Evolutionary conservation across 768 basidiomycete species (phyloP), one percentile per base, ranked within the genome.

Genomic region (Tulasnella calospora): DNA sequence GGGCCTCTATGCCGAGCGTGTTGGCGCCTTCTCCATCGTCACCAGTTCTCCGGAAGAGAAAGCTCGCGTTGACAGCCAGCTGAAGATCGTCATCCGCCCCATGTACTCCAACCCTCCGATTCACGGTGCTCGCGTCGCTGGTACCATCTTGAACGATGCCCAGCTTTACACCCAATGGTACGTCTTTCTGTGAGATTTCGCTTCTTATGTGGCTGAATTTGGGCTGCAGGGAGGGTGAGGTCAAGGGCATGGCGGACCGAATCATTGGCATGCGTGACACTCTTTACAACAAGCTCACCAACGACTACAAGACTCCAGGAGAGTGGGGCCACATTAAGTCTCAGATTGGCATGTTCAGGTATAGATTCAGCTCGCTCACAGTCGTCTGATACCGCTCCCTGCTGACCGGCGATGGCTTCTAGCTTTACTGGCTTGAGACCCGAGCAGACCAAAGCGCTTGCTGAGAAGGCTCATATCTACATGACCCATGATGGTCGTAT

Each of bases 301-400:
- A 93, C 80, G 90, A 91, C 80, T 86, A 93, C 80, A 90, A 92
- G 84, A 99, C 97, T 44, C 98, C 98, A 21, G 96, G 97, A 9
- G 90, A 92, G 79, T 99, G 98, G 98, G 88, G 89, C 12, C 97
- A 98, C 84, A 94, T 99, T 85, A 94, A 94, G 85, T 91, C 90
- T 83, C 96, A 98, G 84, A 96, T 96, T 80, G 97, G 97, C 84
- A 97, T 98, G 96, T 96, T 96, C 88, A 95, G 94, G 95, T 95
- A 84, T 79, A 87, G 12, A 41, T 41, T 33, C 44, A 46, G n/a
- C 23, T 40, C 12, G 27, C 2, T 10, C 38, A 2, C 17, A 15
- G 38, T 23, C 17, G 27, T 30, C 27, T 7, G 27, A 36, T 9
- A 47, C n/a, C n/a, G 46, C 36, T 38, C 27, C 33, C 30, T 35